Evolutionary conservation across 2,329 filamentous ascomycete genomes (phyloP).

Genomic region (Fusarium fujikuroi): DNA sequence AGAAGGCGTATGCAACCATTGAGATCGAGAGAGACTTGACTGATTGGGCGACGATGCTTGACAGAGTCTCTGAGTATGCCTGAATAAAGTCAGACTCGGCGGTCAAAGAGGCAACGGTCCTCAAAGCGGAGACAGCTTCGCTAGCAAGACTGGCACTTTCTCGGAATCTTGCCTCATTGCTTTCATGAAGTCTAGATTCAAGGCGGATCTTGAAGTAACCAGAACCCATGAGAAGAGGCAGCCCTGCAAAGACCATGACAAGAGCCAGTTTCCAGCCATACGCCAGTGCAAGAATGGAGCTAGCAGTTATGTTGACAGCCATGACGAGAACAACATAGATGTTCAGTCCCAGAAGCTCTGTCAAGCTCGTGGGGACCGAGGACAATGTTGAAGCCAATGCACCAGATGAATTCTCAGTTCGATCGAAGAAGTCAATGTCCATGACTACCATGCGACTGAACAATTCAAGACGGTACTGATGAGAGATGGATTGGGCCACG

Average conservation of each 20-base stretch:
- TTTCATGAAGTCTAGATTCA: conserved; percentile 52
- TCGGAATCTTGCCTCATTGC: conserved; percentile 50
- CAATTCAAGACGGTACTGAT: conserved; percentile 44
- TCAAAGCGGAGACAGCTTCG: conserved; percentile 58
- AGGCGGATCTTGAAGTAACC: conserved; percentile 58
- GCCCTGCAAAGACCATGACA: conserved; percentile 54
- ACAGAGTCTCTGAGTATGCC: conserved; percentile 49
- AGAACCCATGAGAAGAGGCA: conserved; percentile 53
- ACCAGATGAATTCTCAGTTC: conserved; percentile 48
- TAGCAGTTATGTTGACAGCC: conserved; percentile 53
- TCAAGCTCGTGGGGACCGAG: conserved; percentile 52
- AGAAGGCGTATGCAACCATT: conserved; percentile 29
- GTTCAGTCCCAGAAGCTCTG: conserved; percentile 58
- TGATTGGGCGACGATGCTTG: conserved; percentile 36
- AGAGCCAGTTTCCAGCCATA: conserved; percentile 59
- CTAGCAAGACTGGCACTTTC: conserved; percentile 57
- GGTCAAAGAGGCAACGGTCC: conserved; percentile 55
- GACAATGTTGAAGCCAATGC: conserved; percentile 48
- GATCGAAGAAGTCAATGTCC: conserved; percentile 57
- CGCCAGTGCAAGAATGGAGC: conserved; percentile 53
- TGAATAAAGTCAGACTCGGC: conserved; percentile 50
- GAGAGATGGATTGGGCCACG: conserved; percentile 29
- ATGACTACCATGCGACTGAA: conserved; percentile 47
- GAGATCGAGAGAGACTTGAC: conserved; percentile 10
- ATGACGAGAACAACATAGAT: conserved; percentile 55